Evolutionary conservation across 331 rosid species (phyloP).

Genomic region (Arachis monticola): DNA sequence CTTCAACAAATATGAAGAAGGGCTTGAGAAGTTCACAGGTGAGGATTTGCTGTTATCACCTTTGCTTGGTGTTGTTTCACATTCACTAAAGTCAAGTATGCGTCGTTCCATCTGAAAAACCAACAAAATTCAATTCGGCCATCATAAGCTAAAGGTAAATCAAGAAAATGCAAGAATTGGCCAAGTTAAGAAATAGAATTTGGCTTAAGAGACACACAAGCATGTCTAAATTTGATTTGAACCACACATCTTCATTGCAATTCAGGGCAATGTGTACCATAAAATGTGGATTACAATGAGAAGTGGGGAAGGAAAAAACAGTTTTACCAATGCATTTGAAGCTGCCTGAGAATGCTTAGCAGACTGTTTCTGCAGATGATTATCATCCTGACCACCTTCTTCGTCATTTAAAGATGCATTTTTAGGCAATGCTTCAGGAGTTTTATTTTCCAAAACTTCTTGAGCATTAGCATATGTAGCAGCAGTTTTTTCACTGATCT

Average conservation of each 20-base stretch:
- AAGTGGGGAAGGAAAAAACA: not conserved
- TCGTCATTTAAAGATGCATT: constrained; percentile 33
- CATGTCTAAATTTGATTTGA: not conserved
- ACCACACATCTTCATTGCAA: constrained; percentile 2
- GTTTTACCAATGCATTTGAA: constrained; percentile 57
- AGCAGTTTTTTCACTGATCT: constrained; percentile 76
- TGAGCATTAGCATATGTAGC: constrained; percentile 75
- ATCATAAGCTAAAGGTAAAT: not conserved
- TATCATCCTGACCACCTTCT: constrained; percentile 28
- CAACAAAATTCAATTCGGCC: not conserved
- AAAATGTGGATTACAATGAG: not conserved
- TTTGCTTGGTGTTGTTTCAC: constrained; percentile 74
- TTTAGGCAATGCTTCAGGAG: constrained; percentile 49
- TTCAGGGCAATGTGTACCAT: not conserved
- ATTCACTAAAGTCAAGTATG: constrained; percentile 78
- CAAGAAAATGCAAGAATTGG: not conserved
- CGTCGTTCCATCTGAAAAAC: constrained; percentile 66
- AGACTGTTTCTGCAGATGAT: constrained; percentile 29
- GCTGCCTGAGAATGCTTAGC: constrained; percentile 50
- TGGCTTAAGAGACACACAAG: not conserved
- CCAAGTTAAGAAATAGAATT: no score
- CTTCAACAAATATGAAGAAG: constrained; percentile 66
- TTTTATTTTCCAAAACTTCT: constrained; percentile 68
- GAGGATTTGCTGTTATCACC: constrained; percentile 54
- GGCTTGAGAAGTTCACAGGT: constrained; percentile 52